Evolutionary conservation across 2,329 filamentous ascomycete genomes (phyloP).

Genomic region (Leptographium wingfieldii): DNA sequence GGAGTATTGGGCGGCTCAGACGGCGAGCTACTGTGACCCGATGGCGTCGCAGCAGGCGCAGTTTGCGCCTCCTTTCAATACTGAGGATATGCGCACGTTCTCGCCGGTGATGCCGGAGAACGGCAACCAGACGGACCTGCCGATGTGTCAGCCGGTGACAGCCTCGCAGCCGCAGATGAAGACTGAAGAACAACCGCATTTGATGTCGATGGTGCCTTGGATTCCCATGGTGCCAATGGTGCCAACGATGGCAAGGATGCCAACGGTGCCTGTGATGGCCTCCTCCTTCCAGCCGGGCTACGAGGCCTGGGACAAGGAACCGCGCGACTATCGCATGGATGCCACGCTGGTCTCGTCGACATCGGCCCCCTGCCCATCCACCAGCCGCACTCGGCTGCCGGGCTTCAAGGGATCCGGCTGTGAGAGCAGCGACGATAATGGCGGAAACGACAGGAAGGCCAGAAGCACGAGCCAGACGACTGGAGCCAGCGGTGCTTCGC

Average conservation of each 20-base stretch:
- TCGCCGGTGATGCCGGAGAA: not conserved
- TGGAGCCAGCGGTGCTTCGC: not conserved
- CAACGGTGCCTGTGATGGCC: too few relatives aligned
- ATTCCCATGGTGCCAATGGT: not conserved
- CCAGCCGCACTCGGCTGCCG: not conserved
- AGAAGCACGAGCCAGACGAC: not conserved
- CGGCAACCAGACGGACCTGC: not conserved
- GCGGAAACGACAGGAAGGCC: not conserved
- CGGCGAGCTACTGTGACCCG: not conserved
- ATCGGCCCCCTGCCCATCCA: not conserved
- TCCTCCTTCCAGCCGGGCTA: not conserved
- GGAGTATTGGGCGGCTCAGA: not conserved
- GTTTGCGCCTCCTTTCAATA: not conserved
- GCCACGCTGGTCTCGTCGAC: not conserved
- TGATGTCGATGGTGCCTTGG: too few relatives aligned
- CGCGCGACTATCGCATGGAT: not conserved
- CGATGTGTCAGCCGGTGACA: not conserved
- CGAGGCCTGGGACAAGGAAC: not conserved
- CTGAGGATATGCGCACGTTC: not conserved
- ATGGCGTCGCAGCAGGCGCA: not conserved
- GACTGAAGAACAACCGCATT: too few relatives aligned
- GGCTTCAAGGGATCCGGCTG: not conserved
- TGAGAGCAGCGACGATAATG: not conserved
- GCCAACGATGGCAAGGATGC: not conserved
- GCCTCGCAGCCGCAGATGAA: not conserved